Base-by-base conservation (phyloP, 2,329 filamentous ascomycete species). In the Cercospora janseana region DNA sequence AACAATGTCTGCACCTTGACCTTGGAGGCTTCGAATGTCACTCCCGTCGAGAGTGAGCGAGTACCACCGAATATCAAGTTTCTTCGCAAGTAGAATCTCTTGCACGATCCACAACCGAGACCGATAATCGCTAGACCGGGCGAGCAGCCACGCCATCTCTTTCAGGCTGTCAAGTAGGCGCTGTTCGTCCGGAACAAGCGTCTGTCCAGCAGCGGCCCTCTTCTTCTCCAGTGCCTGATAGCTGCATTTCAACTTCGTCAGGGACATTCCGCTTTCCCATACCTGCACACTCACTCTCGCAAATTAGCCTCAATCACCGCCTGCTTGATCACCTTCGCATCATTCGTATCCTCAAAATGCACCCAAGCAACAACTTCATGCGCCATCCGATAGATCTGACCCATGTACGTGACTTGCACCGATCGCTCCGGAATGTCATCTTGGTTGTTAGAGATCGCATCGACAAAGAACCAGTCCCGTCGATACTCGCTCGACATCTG, bases 391-490 rank as follows among this genome's bases (percentile, higher is more conserved):
- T 55, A 58, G 26, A 60, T 51, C n/a, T 55, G 37, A 3, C 53
- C 54, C 57, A 59, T 60, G n/a, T 57, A 29, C 4, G 37, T 32
- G 13, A 60, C 54, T 40, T 60, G 57, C 3, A 26, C 24, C n/a
- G 43, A 53, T 7, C 49, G 20, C 28, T 60, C 57, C 7, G 18
- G 23, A 2, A 54, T 23, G 23, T 60, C 48, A n/a, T 45, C 34
- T 40, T 60, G 56, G 29, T 59, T 51, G 27, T 59, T 55, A 26
- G 52, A 57, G 6, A 57, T 42, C 6, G 54, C 48, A 44, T 57
- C 54, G 3, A 49, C 41, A 31, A 56, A 60, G 8, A 60, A 21
- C 45, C 29, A 44, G 10, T 52, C 49, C 4, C 21, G 38, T 20
- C 43, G 35, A 32, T 40, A 41, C 16, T 46, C 46, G 5, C 23